Base-by-base conservation (phyloP, 2,329 filamentous ascomycete species). In the Davidsoniella eucalypti region DNA sequence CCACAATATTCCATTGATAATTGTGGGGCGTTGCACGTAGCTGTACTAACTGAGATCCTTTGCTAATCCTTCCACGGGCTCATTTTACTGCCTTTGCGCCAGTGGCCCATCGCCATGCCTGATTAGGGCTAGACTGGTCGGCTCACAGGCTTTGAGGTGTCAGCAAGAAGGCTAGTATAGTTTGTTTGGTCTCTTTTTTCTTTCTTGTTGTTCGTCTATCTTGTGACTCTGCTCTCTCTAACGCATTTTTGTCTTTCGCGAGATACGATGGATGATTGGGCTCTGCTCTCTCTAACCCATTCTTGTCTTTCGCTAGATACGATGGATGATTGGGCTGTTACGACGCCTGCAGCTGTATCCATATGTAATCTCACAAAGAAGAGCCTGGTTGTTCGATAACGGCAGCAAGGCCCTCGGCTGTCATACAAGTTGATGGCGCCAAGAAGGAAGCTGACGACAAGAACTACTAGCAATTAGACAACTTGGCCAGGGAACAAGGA, bases 261-360 rank as follows among this genome's bases (percentile, higher is more conserved):
- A 42, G 25, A 29, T 6, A 16, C 45, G 36, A 40, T n/a, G n/a
- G n/a, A n/a, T n/a, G n/a, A n/a, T n/a, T n/a, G n/a, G n/a, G n/a
- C 17, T 18, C 26, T 33, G 6, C 26, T 33, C 10, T 33, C 26
- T 33, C 26, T 33, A 5, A 9, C 26, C 1, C 10, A 9, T 33
- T 8, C 26, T 33, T 33, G 2, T 33, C 26, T 33, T 33, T 33
- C 5, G 8, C 37, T 23, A 42, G 25, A 29, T 6, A 16, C 45
- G 36, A 40, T n/a, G n/a, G n/a, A n/a, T 37, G 36, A 39, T n/a
- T 21, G 36, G 17, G 16, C 12, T 47, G 37, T 47, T 47, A 47
- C 45, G 47, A 43, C 39, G 38, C 39, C 46, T 18, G 6, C 33
- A 41, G 16, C n/a, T 21, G 10, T 29, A 10, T 33, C 10, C 10